Base-by-base conservation (phyloP, 2,329 filamentous ascomycete species). In the Cytospora mali region DNA sequence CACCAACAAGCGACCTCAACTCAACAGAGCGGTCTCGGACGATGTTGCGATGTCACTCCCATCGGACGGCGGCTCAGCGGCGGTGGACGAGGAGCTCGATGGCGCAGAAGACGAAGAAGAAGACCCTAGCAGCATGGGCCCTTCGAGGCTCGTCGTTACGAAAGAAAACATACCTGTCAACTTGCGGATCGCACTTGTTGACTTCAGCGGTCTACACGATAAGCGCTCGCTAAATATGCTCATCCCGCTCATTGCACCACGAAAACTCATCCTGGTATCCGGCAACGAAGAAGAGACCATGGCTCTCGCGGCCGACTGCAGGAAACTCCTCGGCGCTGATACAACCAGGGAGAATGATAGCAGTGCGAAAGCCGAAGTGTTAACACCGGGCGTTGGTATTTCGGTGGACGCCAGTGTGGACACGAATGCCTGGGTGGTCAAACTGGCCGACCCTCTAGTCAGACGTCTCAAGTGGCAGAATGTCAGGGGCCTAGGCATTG, bases 391-490 rank as follows among this genome's bases (percentile, higher is more conserved):
- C 11, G 80, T 91, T n/a, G 93, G 93, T 27, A 80, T 84, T 35
- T 80, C 82, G 16, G 83, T 99, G 49, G 89, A 99, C 74, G 95
- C 94, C 14, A 97, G 93, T 71, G 94, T 98, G 49, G 95, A 99
- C 73, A 98, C 94, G 6, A 97, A 98, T 73, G 93, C 95, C 4
- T 99, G 96, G 95, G 89, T 91, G 27, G 91, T 99, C 64, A 96
- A 93, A 75, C 83, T 99, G 21, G 93, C 92, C 55, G 91, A 94
- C 68, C 80, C 85, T 51, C 85, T 99, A 23, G 90, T 96, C 64
- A 92, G 92, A 75, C 90, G 90, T 69, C 82, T 99, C 64, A 92
- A 91, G 71, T 98, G 95, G 95, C 95, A 98, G 77, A 93, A 92
- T 63, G 93, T 98, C 27, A 88, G 92, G 61, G 93, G 91, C 2